Conservation (phyloP, 2,329 filamentous ascomycete genomes). For the Calonectria fujianensis region DNA sequence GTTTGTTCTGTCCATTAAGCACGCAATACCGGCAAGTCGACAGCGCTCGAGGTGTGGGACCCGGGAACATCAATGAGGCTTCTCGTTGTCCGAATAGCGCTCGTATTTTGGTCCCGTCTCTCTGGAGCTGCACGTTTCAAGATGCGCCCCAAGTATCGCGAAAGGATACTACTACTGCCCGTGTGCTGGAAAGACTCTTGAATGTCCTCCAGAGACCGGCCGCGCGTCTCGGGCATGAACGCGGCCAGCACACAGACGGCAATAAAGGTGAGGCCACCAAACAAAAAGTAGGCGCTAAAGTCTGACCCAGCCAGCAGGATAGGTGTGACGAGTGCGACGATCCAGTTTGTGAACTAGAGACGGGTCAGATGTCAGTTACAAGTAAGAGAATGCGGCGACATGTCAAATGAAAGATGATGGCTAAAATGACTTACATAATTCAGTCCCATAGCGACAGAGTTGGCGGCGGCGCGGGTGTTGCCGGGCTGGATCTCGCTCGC, state of each 20-base stretch:
- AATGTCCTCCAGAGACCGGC: constrained; percentile 40
- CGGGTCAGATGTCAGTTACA: constrained; percentile 47
- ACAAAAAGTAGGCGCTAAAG: constrained; percentile 66
- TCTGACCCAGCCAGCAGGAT: constrained; percentile 59
- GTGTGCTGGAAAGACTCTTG: neutral
- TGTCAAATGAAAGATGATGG: neutral
- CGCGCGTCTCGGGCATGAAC: constrained; percentile 64
- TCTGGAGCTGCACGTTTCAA: neutral
- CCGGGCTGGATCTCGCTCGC: neutral
- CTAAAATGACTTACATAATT: constrained; percentile 7
- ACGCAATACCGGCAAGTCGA: neutral
- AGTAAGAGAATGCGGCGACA: constrained; percentile 26
- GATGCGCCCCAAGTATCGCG: neutral
- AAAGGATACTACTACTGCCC: neutral
- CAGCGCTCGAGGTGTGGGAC: neutral
- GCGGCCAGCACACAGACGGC: constrained; percentile 58
- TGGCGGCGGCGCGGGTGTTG: constrained; percentile 7
- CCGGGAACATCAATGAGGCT: neutral
- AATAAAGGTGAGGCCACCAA: constrained; percentile 60
- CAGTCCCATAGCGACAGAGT: neutral
- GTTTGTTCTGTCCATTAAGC: neutral
- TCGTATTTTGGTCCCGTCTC: neutral
- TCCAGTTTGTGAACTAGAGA: constrained; percentile 65
- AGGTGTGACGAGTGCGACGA: constrained; percentile 65
- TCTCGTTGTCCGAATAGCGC: neutral